Evolutionary conservation across 371 early-diverging fungal genomes (phyloP), one percentile per base, ranked within the genome.

Genomic region (Zychaea mexicana): DNA sequence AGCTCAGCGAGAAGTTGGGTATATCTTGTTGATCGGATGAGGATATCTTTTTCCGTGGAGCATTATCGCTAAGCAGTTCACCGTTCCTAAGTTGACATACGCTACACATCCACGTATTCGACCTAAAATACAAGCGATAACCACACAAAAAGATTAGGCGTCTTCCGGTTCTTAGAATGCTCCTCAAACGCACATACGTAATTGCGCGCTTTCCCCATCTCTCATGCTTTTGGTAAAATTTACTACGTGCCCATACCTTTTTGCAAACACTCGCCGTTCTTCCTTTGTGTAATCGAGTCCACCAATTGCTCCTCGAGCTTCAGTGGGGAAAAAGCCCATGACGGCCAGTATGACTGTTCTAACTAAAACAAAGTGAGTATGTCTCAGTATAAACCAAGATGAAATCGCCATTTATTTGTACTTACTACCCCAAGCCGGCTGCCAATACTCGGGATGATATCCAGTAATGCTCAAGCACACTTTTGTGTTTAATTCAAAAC

Each of bases 401-500:
- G 12, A 45, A 12, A 54, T 54, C 27, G 2, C 8, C 9, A 8
- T 31, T 30, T 4, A 15, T 63, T 57, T 13, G 15, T 31, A 13
- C 83, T 65, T 77, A 87, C 86, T 88, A 19, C 92, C 92, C 97
- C 97, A 97, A 2, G 95, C 94, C 0, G 98, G 97, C 60, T 94
- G 89, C 97, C 98, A 97, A 61, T 82, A 89, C 73, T 98, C 92
- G 21, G 96, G 95, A 73, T 98, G 97, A 75, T 92, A 92, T 27
- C 91, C 94, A 32, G 96, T 95, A 46, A 96, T 92, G 61, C 92
- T 93, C 33, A 97, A 78, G 65, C 98, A 98, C 2, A 98, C 95
- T 70, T 97, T 94, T 62, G 90, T 94, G 68, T 91, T 83, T 24
- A 92, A 71, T 68, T 96, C 93, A 72, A 98, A 98, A 7, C 98